Conservation (phyloP, 305 asterid genomes). For the Solanum hybrid region DNA sequence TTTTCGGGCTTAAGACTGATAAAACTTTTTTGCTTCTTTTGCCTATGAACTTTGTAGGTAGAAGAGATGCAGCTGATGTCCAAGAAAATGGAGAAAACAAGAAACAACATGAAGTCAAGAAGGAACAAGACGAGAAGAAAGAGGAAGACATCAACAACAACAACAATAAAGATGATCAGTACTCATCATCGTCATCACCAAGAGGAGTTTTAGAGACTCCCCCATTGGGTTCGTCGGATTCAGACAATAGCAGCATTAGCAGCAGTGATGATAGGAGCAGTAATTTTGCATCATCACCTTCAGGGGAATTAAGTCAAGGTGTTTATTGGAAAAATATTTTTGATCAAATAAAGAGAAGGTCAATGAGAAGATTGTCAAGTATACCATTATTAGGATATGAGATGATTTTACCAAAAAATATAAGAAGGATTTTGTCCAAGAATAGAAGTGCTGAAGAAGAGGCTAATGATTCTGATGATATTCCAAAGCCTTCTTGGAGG, state of each 20-base stretch:
- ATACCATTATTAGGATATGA: conserved; percentile 52
- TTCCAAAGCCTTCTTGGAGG: conserved; percentile 79
- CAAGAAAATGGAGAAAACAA: not conserved
- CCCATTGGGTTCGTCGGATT: conserved; percentile 22
- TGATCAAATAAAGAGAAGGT: conserved; percentile 37
- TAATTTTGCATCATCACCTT: conserved; percentile 19
- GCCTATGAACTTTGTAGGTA: not conserved
- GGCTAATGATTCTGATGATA: conserved; percentile 29
- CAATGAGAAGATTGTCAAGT: conserved; percentile 43
- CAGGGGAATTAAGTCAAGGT: conserved; percentile 5
- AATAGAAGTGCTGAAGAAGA: conserved; percentile 35
- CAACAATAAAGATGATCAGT: not conserved
- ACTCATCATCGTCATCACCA: conserved; percentile 32
- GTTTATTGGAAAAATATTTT: conserved; percentile 64
- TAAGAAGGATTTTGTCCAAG: conserved; percentile 38
- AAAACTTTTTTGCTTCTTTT: not conserved
- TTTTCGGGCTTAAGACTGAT: not conserved
- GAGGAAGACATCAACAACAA: not conserved
- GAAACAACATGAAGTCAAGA: not conserved
- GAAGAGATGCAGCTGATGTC: not conserved
- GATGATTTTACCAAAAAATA: conserved; percentile 24
- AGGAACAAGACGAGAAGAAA: not conserved
- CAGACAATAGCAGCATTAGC: conserved; percentile 27
- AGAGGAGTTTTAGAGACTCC: conserved; percentile 64
- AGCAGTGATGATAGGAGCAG: conserved; percentile 29